Evolutionary conservation across 768 basidiomycete species (phyloP).

Genomic region (Tricholoma terreum): DNA sequence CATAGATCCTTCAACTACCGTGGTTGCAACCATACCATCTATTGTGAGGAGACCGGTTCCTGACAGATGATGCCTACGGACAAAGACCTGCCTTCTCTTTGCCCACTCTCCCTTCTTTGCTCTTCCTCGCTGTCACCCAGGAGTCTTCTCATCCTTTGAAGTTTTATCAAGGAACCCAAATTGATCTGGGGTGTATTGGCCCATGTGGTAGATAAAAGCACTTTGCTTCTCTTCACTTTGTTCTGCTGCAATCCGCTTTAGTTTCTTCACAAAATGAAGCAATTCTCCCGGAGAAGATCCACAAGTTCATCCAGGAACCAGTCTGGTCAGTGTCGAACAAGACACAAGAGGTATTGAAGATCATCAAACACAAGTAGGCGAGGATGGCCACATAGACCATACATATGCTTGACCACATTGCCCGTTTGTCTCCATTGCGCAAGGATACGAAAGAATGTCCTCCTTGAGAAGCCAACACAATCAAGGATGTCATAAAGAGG

Average conservation of each 20-base stretch:
- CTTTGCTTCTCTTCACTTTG: conserved; percentile 21
- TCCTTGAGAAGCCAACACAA: no score
- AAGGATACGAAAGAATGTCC: conserved; percentile 21
- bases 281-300: conserved; percentile 20
- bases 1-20: conserved; percentile 29
- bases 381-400: conserved; percentile 10
- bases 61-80: no score
- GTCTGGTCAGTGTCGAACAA: conserved; percentile 19
- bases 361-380: conserved; percentile 13
- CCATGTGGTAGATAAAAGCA: conserved; percentile 25
- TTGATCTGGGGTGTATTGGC: conserved; percentile 26
- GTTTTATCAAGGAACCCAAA: conserved; percentile 34
- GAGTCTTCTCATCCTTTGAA: no score
- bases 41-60: no score
- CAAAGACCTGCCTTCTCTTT: no score
- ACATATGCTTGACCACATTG: conserved; percentile 19
- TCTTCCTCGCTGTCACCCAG: conserved; percentile 16
- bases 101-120: no score
- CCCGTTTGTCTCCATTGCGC: conserved; percentile 25
- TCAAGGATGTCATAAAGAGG: no score
- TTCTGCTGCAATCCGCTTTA: conserved; percentile 30
- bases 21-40: conserved; percentile 17
- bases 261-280: conserved; percentile 28
- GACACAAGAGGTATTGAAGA: conserved; percentile 18
- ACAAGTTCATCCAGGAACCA: conserved; percentile 34